Conservation (phyloP, 2,329 filamentous ascomycete genomes). For the Epichloe uncinata region DNA sequence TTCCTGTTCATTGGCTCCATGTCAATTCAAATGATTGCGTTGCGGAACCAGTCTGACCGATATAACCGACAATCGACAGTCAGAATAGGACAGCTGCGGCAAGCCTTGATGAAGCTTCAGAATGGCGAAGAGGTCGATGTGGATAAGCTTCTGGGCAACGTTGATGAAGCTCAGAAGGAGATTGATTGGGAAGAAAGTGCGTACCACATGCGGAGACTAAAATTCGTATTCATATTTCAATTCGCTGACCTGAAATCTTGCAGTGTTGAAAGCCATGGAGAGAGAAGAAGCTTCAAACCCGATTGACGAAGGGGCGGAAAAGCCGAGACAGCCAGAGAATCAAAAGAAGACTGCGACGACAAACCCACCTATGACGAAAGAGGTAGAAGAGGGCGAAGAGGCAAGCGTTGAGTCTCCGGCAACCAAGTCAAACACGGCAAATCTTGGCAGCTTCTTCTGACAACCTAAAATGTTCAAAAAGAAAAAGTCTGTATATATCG, state of each 20-base stretch:
- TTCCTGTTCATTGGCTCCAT: constrained; percentile 87
- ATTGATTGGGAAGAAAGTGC: constrained; percentile 77
- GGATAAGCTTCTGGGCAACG: constrained; percentile 60
- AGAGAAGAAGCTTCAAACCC: constrained; percentile 41
- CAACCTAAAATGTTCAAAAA: constrained; percentile 7
- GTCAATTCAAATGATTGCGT: constrained; percentile 78
- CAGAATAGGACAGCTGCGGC: constrained; percentile 61
- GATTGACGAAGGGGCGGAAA: constrained; percentile 15
- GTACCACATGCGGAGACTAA: too few relatives aligned
- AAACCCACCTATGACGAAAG: constrained; percentile 6
- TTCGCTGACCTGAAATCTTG: constrained; percentile 7
- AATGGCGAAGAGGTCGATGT: constrained; percentile 73
- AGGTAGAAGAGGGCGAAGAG: constrained; percentile 3
- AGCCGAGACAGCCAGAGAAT: not conserved
- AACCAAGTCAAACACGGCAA: constrained; percentile 15
- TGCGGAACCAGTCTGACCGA: constrained; percentile 61
- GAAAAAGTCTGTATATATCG: not conserved
- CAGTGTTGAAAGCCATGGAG: constrained; percentile 55
- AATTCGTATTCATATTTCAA: not conserved
- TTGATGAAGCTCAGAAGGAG: constrained; percentile 62
- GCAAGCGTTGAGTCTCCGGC: constrained; percentile 9
- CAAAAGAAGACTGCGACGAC: constrained; percentile 1
- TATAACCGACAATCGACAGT: constrained; percentile 67
- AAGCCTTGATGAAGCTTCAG: constrained; percentile 59
- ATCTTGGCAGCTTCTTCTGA: constrained; percentile 39